These are phyloP conservation scores for Macrophomina tecta DNA, from an alignment of 2,329 filamentous ascomycete species.

Conservation along the genomic window DNA sequence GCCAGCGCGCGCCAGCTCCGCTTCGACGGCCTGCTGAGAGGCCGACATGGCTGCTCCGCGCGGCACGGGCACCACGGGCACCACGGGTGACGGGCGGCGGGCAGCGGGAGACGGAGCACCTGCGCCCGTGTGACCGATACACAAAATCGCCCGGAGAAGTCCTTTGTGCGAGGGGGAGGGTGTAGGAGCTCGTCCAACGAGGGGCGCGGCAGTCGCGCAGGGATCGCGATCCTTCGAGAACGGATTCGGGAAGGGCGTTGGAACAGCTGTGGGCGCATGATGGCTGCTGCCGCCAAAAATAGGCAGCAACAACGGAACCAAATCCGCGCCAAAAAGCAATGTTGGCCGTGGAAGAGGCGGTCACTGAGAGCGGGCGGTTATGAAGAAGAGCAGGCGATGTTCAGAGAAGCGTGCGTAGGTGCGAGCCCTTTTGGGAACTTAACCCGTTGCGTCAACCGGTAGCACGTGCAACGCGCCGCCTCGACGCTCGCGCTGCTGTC, in stretches of 20 bases:
- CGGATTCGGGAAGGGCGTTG: conserved; percentile 24
- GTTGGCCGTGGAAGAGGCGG: neutral
- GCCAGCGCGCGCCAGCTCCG: neutral
- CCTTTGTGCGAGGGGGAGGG: conserved; percentile 7
- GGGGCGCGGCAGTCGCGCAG: neutral
- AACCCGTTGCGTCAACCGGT: conserved; percentile 17
- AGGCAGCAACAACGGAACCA: conserved; percentile 20
- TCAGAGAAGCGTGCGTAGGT: conserved; percentile 10
- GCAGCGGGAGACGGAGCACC: neutral
- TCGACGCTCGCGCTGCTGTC: neutral
- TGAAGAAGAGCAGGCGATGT: conserved; percentile 15
- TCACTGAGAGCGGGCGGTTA: conserved; percentile 2
- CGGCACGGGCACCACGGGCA: neutral
- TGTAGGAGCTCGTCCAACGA: conserved; percentile 5
- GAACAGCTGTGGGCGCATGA: conserved; percentile 19
- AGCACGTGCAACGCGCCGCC: conserved; percentile 3
- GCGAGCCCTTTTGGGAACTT: neutral
- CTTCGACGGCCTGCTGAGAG: neutral
- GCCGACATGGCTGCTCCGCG: neutral
- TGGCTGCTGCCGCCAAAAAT: conserved; percentile 25
- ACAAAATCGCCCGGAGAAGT: conserved; percentile 22
- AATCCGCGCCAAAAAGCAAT: conserved; percentile 17
- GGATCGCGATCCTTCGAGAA: conserved; percentile 8
- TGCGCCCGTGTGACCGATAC: conserved; percentile 6
- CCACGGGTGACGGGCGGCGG: neutral